phyloP scores from a whole-genome alignment of 495 filamentous ascomycete species.

The Aspergillus kassunensis region DNA sequence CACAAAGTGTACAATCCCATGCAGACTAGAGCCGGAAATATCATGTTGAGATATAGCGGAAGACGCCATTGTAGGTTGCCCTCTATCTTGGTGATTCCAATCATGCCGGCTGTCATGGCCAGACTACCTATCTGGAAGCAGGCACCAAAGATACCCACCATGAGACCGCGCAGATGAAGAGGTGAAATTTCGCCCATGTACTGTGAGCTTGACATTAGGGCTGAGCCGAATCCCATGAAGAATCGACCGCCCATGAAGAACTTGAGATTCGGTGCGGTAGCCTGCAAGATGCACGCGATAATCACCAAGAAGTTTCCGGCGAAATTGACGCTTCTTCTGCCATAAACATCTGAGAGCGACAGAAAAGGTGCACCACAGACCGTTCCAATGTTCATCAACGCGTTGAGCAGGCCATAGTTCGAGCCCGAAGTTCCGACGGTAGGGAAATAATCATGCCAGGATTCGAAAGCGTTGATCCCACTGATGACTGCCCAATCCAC shows the following conservation, averaged over 20 bases:
- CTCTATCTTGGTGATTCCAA: slow-evolving; percentile 26
- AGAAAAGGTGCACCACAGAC: slow-evolving; percentile 37
- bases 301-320: slow-evolving; percentile 37
- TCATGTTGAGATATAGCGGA: slow-evolving; percentile 33
- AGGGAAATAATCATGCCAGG: slow-evolving; percentile 32
- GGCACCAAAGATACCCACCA: slow-evolving; percentile 43
- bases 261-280: slow-evolving; percentile 25
- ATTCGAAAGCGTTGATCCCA: slow-evolving; percentile 29
- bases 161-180: slow-evolving; percentile 39
- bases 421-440: slow-evolving; percentile 24
- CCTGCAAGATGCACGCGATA: slow-evolving; percentile 35
- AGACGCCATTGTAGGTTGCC: slow-evolving; percentile 33
- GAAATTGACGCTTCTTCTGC: slow-evolving; percentile 40
- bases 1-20: slow-evolving; percentile 32
- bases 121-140: slow-evolving; percentile 42
- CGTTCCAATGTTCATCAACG: slow-evolving; percentile 38
- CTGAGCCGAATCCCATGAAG: slow-evolving; percentile 38
- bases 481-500: slow-evolving; percentile 43
- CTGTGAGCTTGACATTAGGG: slow-evolving; percentile 37
- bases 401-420: slow-evolving; percentile 34
- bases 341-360: slow-evolving; percentile 34
- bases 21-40: slow-evolving; percentile 39
- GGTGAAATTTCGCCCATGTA: slow-evolving; percentile 44
- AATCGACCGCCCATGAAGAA: slow-evolving; percentile 43
- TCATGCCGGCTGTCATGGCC: slow-evolving; percentile 33